Evolutionary conservation across 768 basidiomycete genomes (phyloP).

Genomic region (Coprinellus micaceus): DNA sequence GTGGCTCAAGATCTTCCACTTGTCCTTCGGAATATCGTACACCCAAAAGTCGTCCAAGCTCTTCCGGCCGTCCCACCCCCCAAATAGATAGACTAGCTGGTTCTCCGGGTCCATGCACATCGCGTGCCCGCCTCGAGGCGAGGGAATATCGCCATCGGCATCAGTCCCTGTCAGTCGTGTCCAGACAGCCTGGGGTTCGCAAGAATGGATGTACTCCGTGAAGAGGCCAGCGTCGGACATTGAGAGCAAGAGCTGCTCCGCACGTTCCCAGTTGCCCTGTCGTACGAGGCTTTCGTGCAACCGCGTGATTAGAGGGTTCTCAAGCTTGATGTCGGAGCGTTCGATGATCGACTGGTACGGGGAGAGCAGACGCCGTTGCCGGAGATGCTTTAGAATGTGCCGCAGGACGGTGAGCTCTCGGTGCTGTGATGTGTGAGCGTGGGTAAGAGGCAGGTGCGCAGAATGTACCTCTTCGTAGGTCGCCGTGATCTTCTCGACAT

Average conservation of each 20-base stretch:
- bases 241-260: conserved; percentile 50
- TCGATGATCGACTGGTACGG: conserved; percentile 59
- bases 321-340: conserved; percentile 52
- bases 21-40: conserved; percentile 55
- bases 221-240: conserved; percentile 60
- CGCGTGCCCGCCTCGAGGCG: conserved; percentile 71
- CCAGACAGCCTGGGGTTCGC: conserved; percentile 62
- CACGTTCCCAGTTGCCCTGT: conserved; percentile 56
- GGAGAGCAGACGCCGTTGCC: conserved; percentile 67
- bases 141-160: conserved; percentile 62
- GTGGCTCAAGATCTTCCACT: conserved; percentile 59
- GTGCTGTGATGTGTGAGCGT: conserved; percentile 38
- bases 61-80: conserved; percentile 73
- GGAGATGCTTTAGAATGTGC: conserved; percentile 71
- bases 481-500: conserved; percentile 50
- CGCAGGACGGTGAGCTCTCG: conserved; percentile 63
- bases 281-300: conserved; percentile 65
- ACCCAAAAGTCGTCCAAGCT: conserved; percentile 79
- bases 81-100: conserved; percentile 68
- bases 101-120: conserved; percentile 72
- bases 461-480: conserved; percentile 61
- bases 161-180: conserved; percentile 55
- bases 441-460: neutral
- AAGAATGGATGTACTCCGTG: conserved; percentile 51
- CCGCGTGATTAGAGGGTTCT: conserved; percentile 67